A percentile compares a stretch with the other conserved stretches of the same genome.
These are phyloP conservation scores for Penicillium canariense DNA, from an alignment of 495 filamentous ascomycete species.

Conservation along the genomic window DNA sequence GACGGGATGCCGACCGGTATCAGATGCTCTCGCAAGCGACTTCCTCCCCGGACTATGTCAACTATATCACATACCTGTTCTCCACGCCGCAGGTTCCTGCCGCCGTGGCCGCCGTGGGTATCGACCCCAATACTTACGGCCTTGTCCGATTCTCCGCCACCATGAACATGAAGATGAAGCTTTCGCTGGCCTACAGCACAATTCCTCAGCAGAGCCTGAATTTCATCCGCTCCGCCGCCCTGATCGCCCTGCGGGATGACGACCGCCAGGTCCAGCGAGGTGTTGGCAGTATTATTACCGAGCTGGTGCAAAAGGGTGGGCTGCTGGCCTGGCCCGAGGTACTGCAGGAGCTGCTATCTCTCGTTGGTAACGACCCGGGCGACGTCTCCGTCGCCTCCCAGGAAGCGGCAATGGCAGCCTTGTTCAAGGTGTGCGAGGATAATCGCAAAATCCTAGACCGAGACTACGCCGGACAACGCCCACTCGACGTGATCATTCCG, in stretches of 20 bases:
- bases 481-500: slow-evolving; percentile 84
- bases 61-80: slow-evolving; percentile 92
- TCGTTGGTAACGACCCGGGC: slow-evolving; percentile 71
- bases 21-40: slow-evolving; percentile 96
- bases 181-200: slow-evolving; percentile 65
- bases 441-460: slow-evolving; percentile 82
- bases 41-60: slow-evolving; percentile 88
- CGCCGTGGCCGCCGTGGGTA: slow-evolving; percentile 53
- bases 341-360: slow-evolving; percentile 70
- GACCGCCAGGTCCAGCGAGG: slow-evolving; percentile 80
- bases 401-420: slow-evolving; percentile 89
- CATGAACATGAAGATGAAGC: slow-evolving; percentile 92
- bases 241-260: slow-evolving; percentile 76
- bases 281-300: slow-evolving; percentile 94
- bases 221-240: slow-evolving; percentile 75
- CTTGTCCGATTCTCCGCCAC: slow-evolving; percentile 81
- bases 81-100: slow-evolving; percentile 63
- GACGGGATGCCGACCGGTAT: neutral
- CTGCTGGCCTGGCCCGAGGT: slow-evolving; percentile 90
- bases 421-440: slow-evolving; percentile 96
- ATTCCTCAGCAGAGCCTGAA: slow-evolving; percentile 66
- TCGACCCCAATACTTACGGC: slow-evolving; percentile 59
- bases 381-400: slow-evolving; percentile 67
- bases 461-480: slow-evolving; percentile 81
- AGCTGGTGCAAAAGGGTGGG: slow-evolving; percentile 80